Percentiles rank a stretch among this genome's conserved stretches.
Conservation (phyloP, 352 stramenopile species). For the Pythium graminicola region DNA sequence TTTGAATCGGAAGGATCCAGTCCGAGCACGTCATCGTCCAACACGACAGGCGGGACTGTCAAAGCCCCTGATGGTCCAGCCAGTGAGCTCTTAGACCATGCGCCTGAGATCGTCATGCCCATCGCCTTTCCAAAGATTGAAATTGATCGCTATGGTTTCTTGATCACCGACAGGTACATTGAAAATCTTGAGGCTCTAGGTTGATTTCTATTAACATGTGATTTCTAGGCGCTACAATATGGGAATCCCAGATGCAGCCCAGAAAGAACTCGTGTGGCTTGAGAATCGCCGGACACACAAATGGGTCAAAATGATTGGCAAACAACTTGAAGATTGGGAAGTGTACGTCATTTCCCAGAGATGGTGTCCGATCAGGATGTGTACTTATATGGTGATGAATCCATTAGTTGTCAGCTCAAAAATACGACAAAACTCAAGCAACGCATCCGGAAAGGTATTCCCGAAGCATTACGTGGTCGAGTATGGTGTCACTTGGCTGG, state of each 20-base stretch:
- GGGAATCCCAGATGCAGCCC: slow-evolving; percentile 14
- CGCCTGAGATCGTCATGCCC: slow-evolving; percentile 12
- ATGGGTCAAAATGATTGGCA: slow-evolving; percentile 78
- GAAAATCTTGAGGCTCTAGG: background rate
- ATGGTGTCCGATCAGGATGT: no score
- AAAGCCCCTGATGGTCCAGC: slow-evolving; percentile 13
- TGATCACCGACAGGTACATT: slow-evolving; percentile 60
- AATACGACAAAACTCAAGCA: slow-evolving; percentile 57
- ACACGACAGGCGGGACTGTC: background rate
- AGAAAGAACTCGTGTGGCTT: slow-evolving; percentile 51
- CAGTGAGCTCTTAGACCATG: background rate
- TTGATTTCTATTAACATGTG: background rate
- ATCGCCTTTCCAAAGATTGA: slow-evolving; percentile 47
- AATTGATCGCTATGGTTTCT: slow-evolving; percentile 69
- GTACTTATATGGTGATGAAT: slow-evolving; percentile 3
- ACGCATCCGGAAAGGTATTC: slow-evolving; percentile 69
- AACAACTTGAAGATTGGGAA: slow-evolving; percentile 72
- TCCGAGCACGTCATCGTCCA: background rate
- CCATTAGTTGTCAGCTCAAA: slow-evolving; percentile 51
- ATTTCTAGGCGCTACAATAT: slow-evolving; percentile 40
- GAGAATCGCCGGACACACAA: slow-evolving; percentile 74
- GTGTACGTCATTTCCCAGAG: no score
- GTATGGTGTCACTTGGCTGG: slow-evolving; percentile 66
- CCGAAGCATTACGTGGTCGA: slow-evolving; percentile 60
- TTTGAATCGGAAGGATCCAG: background rate